A percentile compares a stretch with the other conserved stretches of the same genome.
phyloP scores from a whole-genome alignment of 2,329 filamentous ascomycete genomes.

The Emergomyces pasteurianus region DNA sequence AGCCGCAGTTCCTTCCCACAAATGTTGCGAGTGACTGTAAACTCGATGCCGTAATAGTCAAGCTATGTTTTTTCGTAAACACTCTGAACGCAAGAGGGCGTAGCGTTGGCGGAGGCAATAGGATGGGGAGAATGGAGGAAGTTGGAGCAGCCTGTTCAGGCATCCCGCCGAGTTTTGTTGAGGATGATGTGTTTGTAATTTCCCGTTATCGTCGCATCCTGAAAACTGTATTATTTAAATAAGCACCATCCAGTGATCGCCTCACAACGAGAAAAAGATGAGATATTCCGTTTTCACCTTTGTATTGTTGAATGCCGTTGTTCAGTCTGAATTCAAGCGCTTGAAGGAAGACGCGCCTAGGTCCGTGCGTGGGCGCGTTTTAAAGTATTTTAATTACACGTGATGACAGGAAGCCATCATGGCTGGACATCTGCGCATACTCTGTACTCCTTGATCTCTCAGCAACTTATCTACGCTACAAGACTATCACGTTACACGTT shows the following conservation, averaged over 20 bases:
- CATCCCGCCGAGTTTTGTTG: background rate
- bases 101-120: conserved; percentile 75
- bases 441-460: too few relatives aligned
- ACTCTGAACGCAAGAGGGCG: conserved; percentile 86
- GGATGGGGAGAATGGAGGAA: conserved; percentile 68
- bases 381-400: background rate
- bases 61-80: conserved; percentile 93
- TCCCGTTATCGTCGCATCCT: background rate
- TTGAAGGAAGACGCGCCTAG: background rate
- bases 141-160: conserved; percentile 9
- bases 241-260: background rate
- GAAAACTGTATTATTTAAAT: background rate
- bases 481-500: background rate
- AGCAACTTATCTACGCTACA: background rate
- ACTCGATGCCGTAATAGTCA: conserved; percentile 80
- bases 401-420: background rate
- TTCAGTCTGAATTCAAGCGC: background rate
- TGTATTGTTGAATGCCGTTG: background rate
- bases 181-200: background rate
- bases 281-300: background rate
- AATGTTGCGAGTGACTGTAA: conserved; percentile 77
- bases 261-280: background rate
- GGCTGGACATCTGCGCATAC: background rate
- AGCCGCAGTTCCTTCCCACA: conserved; percentile 85
- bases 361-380: background rate